Conservation (phyloP, 164 flowering plant genomes). For the Nymphaea colorata region DNA sequence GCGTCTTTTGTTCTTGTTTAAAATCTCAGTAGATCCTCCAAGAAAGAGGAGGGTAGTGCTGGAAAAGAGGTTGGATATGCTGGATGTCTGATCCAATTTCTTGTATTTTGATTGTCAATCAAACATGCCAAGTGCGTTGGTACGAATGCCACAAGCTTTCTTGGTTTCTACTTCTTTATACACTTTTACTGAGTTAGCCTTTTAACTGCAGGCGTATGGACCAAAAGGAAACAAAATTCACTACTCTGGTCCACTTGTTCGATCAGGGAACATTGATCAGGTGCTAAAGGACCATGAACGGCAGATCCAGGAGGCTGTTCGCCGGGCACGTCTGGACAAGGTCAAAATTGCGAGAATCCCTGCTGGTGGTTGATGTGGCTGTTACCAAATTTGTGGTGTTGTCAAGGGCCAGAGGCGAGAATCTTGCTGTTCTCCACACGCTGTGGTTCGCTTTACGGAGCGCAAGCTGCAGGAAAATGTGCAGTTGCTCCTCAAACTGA, state of each 20-base stretch:
- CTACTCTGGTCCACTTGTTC: conserved; percentile 84
- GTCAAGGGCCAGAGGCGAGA: background rate
- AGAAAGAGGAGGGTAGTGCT: too few species aligned
- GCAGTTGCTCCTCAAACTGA: background rate
- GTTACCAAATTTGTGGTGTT: background rate
- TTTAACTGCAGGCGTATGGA: conserved; percentile 39
- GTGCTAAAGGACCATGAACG: conserved; percentile 88
- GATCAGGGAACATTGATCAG: conserved; percentile 84
- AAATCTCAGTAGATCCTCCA: background rate
- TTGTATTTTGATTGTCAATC: too few species aligned
- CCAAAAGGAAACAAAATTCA: conserved; percentile 82
- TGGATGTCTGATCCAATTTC: too few species aligned
- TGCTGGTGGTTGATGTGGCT: background rate
- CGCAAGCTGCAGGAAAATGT: background rate
- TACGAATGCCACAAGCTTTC: background rate
- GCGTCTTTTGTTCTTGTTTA: background rate
- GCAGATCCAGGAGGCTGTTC: conserved; percentile 83
- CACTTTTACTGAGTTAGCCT: background rate
- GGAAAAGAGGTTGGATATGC: too few species aligned
- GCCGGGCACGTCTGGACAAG: conserved; percentile 81
- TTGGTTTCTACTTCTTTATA: background rate
- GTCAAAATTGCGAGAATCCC: conserved; percentile 17
- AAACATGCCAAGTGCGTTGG: background rate
- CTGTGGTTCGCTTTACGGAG: background rate
- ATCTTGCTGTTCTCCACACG: background rate